Evolutionary conservation across 495 filamentous ascomycete genomes (phyloP), one percentile per base, ranked within the genome.

Genomic region (Tuber magnatum): DNA sequence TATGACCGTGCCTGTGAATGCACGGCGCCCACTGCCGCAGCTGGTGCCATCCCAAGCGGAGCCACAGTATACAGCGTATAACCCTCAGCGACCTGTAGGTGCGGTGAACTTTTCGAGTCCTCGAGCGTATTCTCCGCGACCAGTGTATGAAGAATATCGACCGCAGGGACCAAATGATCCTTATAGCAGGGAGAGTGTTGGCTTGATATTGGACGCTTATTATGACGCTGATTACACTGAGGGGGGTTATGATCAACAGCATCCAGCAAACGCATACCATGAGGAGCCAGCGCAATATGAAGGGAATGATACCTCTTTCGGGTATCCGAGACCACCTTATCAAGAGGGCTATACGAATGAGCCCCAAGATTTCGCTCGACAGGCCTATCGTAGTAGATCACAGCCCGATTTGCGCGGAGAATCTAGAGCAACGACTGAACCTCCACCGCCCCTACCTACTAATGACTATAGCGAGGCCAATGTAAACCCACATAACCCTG

Each of bases 321-420:
- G 14, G 56, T 65, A 65, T 20, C 56, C 32, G 12, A 5, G 28
- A 2, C 32, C 56, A 35, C 5, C 56, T 18, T 32, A 24, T 24
- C 79, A 74, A 35, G 56, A 68, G 12, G 72, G 61, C 35, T 81
- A 76, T 48, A 40, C 44, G 40, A 46, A 42, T 14, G 73, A 78
- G 71, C 79, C 83, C 51, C 81, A 85, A 0, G 78, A 83, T 38
- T 83, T 85, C 68, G 77, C 81, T n/a, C 78, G 79, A 16, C 83
- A 85, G 68, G 78, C 83, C 38, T 79, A 86, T 35, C 88, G 86
- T 71, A 87, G 88, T 28, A 87, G 88, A 79, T 92, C 91, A 43
- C 91, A 93, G 77, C 91, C 91, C 22, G 88, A 93, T 77, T 79
- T 91, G 70, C 88, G 89, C 44, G 80, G 84, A 12, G 81, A 82